Evolutionary conservation across 805 yeast genomes (phyloP), one percentile per base, ranked within the genome.

Genomic region (Phaffomyces antillensis): DNA sequence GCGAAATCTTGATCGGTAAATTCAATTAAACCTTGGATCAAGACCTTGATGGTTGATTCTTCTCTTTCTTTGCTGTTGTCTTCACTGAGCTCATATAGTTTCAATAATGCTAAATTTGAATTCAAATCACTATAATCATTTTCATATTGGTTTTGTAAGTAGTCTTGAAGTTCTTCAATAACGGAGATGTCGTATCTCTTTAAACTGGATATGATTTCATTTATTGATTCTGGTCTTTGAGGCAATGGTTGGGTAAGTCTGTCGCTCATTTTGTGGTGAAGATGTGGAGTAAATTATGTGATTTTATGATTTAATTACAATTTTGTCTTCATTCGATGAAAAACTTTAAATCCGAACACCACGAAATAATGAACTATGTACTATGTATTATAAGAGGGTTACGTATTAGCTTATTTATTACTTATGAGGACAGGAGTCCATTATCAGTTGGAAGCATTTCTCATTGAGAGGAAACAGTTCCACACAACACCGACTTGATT

Each of bases 401-500:
- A 28, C 1, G 15, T 28, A 11, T 15, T 6, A 11, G 30, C 11
- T 28, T 10, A 9, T 18, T 8, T 11, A 18, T n/a, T 30, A 16
- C 9, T 11, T 20, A 20, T 7, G 6, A 20, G 23, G 23, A 4
- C 23, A 20, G 3, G 23, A 20, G 5, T 4, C 23, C 23, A 20
- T 20, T 7, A 37, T 36, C 13, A 54, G 39, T 58, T 59, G 1
- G 72, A 64, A 4, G 87, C 81, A 54, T 87, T 87, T 56, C 86
- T 72, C 75, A 86, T 79, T 0, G 96, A 88, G 41, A 91, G 67
- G 66, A 85, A 90, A 43, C 96, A 89, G 60, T 93, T 91, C 98
- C 99, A 91, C 33, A 91, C 67, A 17, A 91, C 95, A 26, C 96
- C 91, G 7, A 93, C 70, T 17, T 18, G 12, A 25, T 2, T 4